These are phyloP conservation scores for Sporothrix pseudoabietina DNA, from an alignment of 2,329 filamentous ascomycete genomes.

Conservation along the genomic window DNA sequence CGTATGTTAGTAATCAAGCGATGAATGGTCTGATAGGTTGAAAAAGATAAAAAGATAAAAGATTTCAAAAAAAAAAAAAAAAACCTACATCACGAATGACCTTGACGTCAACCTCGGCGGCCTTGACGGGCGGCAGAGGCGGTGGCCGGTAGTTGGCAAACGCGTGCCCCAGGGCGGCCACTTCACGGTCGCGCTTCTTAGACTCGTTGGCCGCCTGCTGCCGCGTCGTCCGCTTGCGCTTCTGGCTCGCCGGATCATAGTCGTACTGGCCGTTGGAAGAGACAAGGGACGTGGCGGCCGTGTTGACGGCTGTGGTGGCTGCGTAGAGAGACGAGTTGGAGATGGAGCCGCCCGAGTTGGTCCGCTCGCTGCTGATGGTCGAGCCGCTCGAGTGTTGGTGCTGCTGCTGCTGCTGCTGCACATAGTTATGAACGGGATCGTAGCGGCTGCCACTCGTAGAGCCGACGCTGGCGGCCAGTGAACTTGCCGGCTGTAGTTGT, in stretches of 20 bases:
- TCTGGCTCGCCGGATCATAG: constrained; percentile 72
- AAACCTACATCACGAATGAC: constrained; percentile 63
- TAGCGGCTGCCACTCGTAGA: constrained; percentile 58
- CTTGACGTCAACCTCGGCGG: constrained; percentile 71
- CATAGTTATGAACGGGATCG: constrained; percentile 68
- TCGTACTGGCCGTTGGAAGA: constrained; percentile 67
- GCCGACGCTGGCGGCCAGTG: constrained; percentile 39
- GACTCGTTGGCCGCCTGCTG: constrained; percentile 81
- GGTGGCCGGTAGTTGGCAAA: constrained; percentile 83
- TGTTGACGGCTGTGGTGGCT: constrained; percentile 72
- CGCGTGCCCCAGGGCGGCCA: constrained; percentile 69
- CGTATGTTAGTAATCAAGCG: constrained; percentile 25
- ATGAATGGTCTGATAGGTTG: too few species aligned
- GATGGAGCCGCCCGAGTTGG: constrained; percentile 72
- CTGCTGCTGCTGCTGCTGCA: constrained; percentile 36
- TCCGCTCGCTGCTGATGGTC: constrained; percentile 80
- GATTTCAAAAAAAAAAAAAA: too few species aligned
- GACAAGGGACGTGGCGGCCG: constrained; percentile 82
- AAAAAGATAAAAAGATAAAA: too few species aligned
- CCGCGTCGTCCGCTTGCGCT: constrained; percentile 76
- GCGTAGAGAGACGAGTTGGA: constrained; percentile 69
- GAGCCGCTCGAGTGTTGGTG: constrained; percentile 57
- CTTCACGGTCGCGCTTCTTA: constrained; percentile 73
- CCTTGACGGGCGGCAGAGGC: constrained; percentile 85
- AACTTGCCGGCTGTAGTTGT: constrained; percentile 31